Base-by-base conservation (phyloP, 2,329 filamentous ascomycete genomes). In the Diaporthe velutina region DNA sequence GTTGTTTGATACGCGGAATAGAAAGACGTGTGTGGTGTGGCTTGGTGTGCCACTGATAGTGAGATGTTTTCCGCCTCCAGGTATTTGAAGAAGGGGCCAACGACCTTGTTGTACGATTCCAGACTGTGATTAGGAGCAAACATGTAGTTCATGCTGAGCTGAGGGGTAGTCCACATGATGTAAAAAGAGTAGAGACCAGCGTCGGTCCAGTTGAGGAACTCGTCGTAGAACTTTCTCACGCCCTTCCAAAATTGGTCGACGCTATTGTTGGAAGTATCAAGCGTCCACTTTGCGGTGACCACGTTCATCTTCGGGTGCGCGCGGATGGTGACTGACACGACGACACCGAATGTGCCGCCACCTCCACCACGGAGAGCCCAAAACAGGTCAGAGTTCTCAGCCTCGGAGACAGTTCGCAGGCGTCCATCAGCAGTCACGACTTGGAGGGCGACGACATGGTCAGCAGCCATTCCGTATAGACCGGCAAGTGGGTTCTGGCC, bases 401-500 rank as follows among this genome's bases (percentile, higher is more conserved):
- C 82, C 42, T 80, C 79, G 28, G 82, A 85, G 33, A 83, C 85
- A 55, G 84, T 83, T 22, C 87, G 76, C 40, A 85, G 79, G 4
- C 80, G 75, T 6, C 88, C 87, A 66, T 84, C 82, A 2, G 86
- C 83, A 12, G 85, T 87, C 35, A 89, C 84, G n/a, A 89, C 83
- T 70, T 89, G 83, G 73, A 86, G 84, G 48, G 85, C 83, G n/a
- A 89, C 81, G 25, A 86, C 83, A 76, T 88, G 84, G 78, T 89
- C 87, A 33, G 85, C 85, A 10, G 83, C 87, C 79, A 89, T 84
- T 74, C 89, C 84, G 75, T 87, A 89, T 28, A 85, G 80, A 55
- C 84, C 85, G 42, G 85, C 86, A 57, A 91, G 78, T 3, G 88
- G 87, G 17, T 86, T 88, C 78, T 91, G 88, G 0, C 89, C 89